Evolutionary conservation across 2,329 filamentous ascomycete genomes (phyloP), one percentile per base, ranked within the genome.

Genomic region (Clarireedia sp.): DNA sequence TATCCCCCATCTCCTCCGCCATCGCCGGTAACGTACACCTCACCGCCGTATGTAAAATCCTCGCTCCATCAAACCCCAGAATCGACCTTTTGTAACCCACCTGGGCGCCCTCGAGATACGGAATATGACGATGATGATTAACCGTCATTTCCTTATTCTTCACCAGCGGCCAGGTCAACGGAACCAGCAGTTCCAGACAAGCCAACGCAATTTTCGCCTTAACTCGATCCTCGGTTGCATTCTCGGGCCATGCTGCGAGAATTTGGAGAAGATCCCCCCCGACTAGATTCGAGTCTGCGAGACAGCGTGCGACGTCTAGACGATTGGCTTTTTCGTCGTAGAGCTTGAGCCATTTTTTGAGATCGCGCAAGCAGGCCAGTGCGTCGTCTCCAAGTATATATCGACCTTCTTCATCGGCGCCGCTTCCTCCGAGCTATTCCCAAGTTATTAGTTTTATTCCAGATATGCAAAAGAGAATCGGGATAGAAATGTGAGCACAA

Each of bases 321-420:
- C 92, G 86, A 69, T 96, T 95, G 61, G 86, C 83, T 70, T 95
- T 95, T 69, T 95, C 89, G 70, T 96, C 91, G 76, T 94, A 94
- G 60, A 96, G 83, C 64, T 90, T 90, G 63, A 99, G 80, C 94
- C 94, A 99, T 81, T 87, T 86, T 68, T 94, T 92, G 54, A 99
- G 79, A 72, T 99, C 94, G 60, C 92, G 90, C 56, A 99, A 77
- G 67, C 91, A 94, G 56, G 94, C 89, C 58, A 95, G 77, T 12
- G 91, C 92, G 68, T 96, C 92, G 71, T 97, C 92, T 71, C 94
- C 94, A 37, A 97, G 83, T 44, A 89, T 80, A 70, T 99, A 99
- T 67, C 80, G 80, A 55, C 88, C 88, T 67, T 90, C 85, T 65
- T 92, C 85, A 62, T 89, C 87, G 51, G 83, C 78, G 64, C 87